Conservation (phyloP, 2,329 filamentous ascomycete genomes). For the Sclerotinia subarctica region DNA sequence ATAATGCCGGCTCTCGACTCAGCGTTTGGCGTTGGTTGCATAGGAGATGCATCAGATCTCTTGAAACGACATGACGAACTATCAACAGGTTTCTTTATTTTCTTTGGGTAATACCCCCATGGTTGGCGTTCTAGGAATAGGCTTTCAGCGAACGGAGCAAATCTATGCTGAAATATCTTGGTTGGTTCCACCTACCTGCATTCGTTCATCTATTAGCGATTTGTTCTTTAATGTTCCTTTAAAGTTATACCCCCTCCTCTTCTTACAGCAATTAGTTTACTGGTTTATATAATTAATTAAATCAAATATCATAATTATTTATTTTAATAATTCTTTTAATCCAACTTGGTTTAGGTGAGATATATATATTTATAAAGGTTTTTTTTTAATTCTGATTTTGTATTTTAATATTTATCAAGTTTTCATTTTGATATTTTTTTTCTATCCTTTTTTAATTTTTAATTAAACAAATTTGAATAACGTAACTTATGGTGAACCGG, state of each 20-base stretch:
- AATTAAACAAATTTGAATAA: too few species aligned
- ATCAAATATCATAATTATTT: background rate
- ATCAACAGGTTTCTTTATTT: background rate
- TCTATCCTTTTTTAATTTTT: too few species aligned
- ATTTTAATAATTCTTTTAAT: too few species aligned
- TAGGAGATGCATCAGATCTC: background rate
- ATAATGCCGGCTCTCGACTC: background rate
- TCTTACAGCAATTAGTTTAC: background rate
- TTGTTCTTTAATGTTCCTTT: background rate
- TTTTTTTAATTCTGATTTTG: too few species aligned
- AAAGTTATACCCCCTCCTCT: background rate
- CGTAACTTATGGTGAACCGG: too few species aligned
- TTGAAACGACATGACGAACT: slow-evolving; percentile 3
- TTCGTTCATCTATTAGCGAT: background rate
- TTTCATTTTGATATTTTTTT: too few species aligned
- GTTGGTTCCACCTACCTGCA: background rate
- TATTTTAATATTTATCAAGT: too few species aligned
- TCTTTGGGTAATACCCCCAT: slow-evolving; percentile 11
- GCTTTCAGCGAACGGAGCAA: background rate
- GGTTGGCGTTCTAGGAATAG: slow-evolving; percentile 7
- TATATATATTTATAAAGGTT: too few species aligned
- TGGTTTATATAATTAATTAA: slow-evolving; percentile 2
- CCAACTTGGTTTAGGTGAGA: too few species aligned
- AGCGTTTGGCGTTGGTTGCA: background rate
- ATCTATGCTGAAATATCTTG: slow-evolving; percentile 1